Conservation (phyloP, 192 early-diverging fungal genomes). For the Fimicolochytrium jonesii region DNA sequence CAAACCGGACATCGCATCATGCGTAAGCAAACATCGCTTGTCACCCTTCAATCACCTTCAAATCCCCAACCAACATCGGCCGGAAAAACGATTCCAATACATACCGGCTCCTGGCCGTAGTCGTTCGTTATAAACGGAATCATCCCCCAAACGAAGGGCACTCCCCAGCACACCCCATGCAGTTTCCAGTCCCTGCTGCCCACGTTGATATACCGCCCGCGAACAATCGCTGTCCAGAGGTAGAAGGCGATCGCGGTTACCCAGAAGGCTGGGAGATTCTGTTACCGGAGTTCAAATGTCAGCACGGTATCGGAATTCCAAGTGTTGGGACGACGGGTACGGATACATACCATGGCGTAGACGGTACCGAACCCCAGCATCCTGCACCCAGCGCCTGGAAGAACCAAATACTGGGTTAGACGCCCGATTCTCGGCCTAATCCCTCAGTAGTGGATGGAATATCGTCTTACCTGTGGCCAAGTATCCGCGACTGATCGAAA, state of each 20-base stretch:
- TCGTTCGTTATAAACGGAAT: constrained; percentile 11
- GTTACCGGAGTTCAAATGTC: neutral
- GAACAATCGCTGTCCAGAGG: neutral
- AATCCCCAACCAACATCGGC: neutral
- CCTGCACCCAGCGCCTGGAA: neutral
- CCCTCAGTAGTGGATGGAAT: neutral
- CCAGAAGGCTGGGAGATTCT: constrained; percentile 17
- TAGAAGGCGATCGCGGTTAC: constrained; percentile 10
- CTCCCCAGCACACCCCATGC: constrained; percentile 1
- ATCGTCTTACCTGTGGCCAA: neutral
- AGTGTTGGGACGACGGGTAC: too few species aligned
- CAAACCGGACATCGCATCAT: too few species aligned
- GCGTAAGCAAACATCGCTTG: too few species aligned
- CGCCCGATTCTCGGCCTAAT: neutral
- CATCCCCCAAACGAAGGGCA: constrained; percentile 1
- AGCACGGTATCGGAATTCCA: too few species aligned
- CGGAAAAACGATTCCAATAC: too few species aligned
- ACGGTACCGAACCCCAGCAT: constrained; percentile 7
- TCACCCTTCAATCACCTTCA: too few species aligned
- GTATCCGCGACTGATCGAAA: neutral
- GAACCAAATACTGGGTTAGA: neutral
- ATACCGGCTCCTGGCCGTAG: constrained; percentile 12
- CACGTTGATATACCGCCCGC: neutral
- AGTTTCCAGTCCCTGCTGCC: constrained; percentile 1
- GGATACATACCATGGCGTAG: constrained; percentile 10